Evolutionary conservation across 2,329 filamentous ascomycete species (phyloP), one percentile per base, ranked within the genome.

Genomic region (Fusarium sp.): DNA sequence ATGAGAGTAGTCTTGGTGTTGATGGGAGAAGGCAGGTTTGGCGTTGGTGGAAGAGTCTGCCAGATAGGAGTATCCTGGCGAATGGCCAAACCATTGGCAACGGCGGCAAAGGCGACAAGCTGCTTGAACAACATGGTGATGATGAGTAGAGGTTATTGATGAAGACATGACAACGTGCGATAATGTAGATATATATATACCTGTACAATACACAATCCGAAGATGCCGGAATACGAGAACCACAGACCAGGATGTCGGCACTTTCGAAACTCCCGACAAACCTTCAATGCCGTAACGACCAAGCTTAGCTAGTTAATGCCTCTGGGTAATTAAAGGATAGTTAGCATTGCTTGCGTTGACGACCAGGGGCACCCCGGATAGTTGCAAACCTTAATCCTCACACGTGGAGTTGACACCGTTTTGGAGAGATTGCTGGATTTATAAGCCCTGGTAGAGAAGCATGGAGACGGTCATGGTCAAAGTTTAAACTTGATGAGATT

Each of bases 31-130:
- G 83, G 83, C 4, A 85, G 78, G 0, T 75, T 69, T 29, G 84
- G 84, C 0, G 84, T 85, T 1, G 79, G 38, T 2, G 84, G 84
- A 2, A 85, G 81, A 4, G 80, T 82, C 35, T 74, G 58, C 79
- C 79, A 83, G 27, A 79, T 69, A 2, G 80, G 78, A 6, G 74
- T 78, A 2, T 65, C 63, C 24, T 78, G 77, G 42, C 76, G 73
- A 50, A 80, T 59, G 38, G 76, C 69, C 56, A 81, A 42, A 58
- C 76, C 75, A n/a, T 62, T 70, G 18, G 67, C 67, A 5, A 71
- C 27, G 50, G 60, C 57, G 7, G 38, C 71, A 14, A 73, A 71
- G 13, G 63, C 60, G 14, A 71, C 7, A 2, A 73, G 2, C 8
- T 58, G 60, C 13, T 59, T 66, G 16, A 73, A 22, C 14, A 70